Conservation (phyloP, 805 yeast genomes). For the Yamadazyma insecticola region DNA sequence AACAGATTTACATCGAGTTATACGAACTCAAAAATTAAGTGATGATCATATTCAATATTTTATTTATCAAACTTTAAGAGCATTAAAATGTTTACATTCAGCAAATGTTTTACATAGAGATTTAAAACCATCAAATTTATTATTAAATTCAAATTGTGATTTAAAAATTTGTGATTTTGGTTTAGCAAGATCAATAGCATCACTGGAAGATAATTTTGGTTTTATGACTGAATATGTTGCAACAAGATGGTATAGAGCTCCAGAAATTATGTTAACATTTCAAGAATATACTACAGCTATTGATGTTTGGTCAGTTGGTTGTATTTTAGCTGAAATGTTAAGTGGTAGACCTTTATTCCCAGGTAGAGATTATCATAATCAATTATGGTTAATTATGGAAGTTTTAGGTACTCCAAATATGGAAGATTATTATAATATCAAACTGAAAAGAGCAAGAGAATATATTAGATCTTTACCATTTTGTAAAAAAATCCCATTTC, state of each 20-base stretch:
- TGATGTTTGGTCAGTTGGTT: slow-evolving; percentile 96
- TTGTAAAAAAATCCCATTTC: slow-evolving; percentile 56
- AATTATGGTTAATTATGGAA: slow-evolving; percentile 77
- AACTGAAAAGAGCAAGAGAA: slow-evolving; percentile 81
- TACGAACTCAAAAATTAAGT: slow-evolving; percentile 71
- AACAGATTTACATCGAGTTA: slow-evolving; percentile 79
- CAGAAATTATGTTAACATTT: slow-evolving; percentile 93
- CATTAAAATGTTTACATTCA: slow-evolving; percentile 83
- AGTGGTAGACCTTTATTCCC: slow-evolving; percentile 87
- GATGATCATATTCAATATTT: slow-evolving; percentile 96
- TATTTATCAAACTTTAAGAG: slow-evolving; percentile 85
- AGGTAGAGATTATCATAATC: slow-evolving; percentile 91
- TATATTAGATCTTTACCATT: slow-evolving; percentile 78
- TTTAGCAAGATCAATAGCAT: slow-evolving; percentile 66
- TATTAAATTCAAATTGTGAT: slow-evolving; percentile 89
- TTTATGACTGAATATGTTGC: slow-evolving; percentile 97
- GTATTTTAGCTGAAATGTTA: slow-evolving; percentile 88
- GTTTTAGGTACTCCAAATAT: slow-evolving; percentile 83
- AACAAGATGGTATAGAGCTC: slow-evolving; percentile 96
- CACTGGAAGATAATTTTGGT: slow-evolving; percentile 62
- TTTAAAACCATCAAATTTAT: slow-evolving; percentile 81
- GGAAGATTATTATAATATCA: slow-evolving; percentile 71
- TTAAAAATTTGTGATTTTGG: slow-evolving; percentile 94
- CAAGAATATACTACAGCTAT: slow-evolving; percentile 92
- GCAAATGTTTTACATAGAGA: slow-evolving; percentile 95